A percentile compares a stretch with the other conserved stretches of the same genome.
These are phyloP conservation scores for Talaromyces sp. DNA, from an alignment of 2,329 filamentous ascomycete species.

Conservation along the genomic window DNA sequence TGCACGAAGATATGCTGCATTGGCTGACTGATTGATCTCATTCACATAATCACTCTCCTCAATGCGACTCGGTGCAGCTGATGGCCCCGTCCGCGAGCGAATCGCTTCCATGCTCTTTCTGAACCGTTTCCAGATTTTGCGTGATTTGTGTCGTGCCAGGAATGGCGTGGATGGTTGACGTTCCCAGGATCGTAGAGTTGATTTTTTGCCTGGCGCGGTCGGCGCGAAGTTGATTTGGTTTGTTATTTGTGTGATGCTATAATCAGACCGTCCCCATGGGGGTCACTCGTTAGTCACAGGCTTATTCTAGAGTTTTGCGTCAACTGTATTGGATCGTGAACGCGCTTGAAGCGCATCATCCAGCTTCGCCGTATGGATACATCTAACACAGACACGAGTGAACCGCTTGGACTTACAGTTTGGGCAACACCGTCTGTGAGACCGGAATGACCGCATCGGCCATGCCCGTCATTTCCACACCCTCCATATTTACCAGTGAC, in stretches of 20 bases:
- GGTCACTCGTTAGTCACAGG: not conserved
- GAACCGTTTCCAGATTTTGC: constrained; percentile 48
- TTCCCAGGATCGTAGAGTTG: constrained; percentile 43
- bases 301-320: not conserved
- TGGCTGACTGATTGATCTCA: constrained; percentile 35
- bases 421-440: constrained; percentile 6
- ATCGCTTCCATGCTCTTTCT: constrained; percentile 33
- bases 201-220: constrained; percentile 29
- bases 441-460: not conserved
- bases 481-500: constrained; percentile 5
- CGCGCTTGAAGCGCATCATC: not conserved
- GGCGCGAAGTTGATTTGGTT: constrained; percentile 43
- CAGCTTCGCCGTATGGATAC: not conserved
- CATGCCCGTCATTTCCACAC: constrained; percentile 4
- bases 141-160: constrained; percentile 37
- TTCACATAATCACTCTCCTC: constrained; percentile 26
- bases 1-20: constrained; percentile 30
- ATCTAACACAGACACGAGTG: not conserved
- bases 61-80: constrained; percentile 14
- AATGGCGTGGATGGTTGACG: constrained; percentile 44
- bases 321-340: not conserved
- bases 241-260: constrained; percentile 23
- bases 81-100: constrained; percentile 23
- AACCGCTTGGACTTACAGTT: not conserved
- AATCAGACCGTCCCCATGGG: not conserved